These are phyloP conservation scores for Glebionis coronaria DNA, from an alignment of 129 eudicot genomes.

Conservation along the genomic window DNA sequence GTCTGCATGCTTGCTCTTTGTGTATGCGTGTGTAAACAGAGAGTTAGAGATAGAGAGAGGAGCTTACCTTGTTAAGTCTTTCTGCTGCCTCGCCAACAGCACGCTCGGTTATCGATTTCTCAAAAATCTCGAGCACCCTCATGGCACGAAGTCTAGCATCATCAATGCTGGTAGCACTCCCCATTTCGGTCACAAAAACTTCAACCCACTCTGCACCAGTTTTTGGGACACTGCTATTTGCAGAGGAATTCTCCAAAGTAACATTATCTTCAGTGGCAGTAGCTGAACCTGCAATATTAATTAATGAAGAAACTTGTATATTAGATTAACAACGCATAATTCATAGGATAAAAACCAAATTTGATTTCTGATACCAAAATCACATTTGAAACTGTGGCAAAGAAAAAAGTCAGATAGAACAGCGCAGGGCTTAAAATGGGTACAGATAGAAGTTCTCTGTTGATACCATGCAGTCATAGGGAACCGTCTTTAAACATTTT, in stretches of 20 bases:
- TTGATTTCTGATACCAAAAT: not conserved
- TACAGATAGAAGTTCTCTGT: not conserved
- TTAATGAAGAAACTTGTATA: not conserved
- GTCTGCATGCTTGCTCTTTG: not conserved
- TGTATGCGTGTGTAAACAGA: not conserved
- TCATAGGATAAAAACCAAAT: not conserved
- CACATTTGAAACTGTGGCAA: constrained; percentile 4
- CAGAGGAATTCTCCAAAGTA: constrained; percentile 34
- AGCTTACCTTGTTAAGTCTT: constrained; percentile 51
- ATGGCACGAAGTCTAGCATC: constrained; percentile 92
- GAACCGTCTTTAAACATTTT: too few species aligned
- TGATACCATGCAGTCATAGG: not conserved
- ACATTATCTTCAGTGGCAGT: constrained; percentile 27
- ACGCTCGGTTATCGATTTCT: constrained; percentile 55
- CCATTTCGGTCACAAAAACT: constrained; percentile 76
- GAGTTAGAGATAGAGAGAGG: not conserved
- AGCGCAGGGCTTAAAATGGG: not conserved
- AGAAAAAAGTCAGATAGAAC: not conserved
- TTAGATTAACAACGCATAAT: not conserved
- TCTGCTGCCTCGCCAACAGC: constrained; percentile 58
- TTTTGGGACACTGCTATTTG: constrained; percentile 40
- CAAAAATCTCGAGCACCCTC: constrained; percentile 61
- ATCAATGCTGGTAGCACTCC: constrained; percentile 70
- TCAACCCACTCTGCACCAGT: constrained; percentile 91
- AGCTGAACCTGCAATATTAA: constrained; percentile 33